Conservation (phyloP, 106 monocot species). For the Agapanthus africanus region DNA sequence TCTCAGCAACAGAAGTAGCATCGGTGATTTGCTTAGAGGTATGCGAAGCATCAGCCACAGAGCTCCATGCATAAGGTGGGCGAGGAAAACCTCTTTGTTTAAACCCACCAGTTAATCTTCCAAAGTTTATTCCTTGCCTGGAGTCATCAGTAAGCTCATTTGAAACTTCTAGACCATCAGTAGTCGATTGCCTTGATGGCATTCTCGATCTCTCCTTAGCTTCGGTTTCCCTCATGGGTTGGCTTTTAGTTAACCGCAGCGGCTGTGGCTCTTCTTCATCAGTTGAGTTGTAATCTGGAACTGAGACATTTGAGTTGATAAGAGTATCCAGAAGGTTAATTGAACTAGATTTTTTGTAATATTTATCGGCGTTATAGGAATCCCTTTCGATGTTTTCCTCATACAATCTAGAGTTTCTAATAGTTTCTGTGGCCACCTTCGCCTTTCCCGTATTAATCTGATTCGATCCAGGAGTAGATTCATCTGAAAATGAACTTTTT, state of each 20-base stretch:
- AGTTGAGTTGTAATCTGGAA: not conserved
- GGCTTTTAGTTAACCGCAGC: conserved; percentile 2
- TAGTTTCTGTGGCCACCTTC: conserved; percentile 11
- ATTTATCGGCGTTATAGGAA: not conserved
- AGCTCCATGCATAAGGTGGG: conserved; percentile 33
- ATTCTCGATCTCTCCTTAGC: not conserved
- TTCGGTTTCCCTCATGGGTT: not conserved
- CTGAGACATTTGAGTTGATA: not conserved
- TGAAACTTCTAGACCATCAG: conserved; percentile 9
- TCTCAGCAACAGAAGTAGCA: conserved; percentile 8
- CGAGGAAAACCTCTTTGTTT: conserved; percentile 32
- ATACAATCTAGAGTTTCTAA: not conserved
- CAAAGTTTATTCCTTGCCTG: conserved; percentile 27
- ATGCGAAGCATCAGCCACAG: conserved; percentile 11
- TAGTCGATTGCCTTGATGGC: not conserved
- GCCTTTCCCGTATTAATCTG: not conserved
- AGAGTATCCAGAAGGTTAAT: not conserved
- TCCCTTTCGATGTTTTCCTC: not conserved
- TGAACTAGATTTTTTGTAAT: not conserved
- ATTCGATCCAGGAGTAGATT: not conserved
- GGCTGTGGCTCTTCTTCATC: conserved; percentile 14
- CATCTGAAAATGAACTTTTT: conserved; percentile 9
- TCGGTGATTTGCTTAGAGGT: conserved; percentile 7
- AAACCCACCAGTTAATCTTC: conserved; percentile 54
- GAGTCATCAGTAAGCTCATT: conserved; percentile 14